These are phyloP conservation scores for Blastobotrys proliferans DNA, from an alignment of 1,139 yeast species.

Conservation along the genomic window DNA sequence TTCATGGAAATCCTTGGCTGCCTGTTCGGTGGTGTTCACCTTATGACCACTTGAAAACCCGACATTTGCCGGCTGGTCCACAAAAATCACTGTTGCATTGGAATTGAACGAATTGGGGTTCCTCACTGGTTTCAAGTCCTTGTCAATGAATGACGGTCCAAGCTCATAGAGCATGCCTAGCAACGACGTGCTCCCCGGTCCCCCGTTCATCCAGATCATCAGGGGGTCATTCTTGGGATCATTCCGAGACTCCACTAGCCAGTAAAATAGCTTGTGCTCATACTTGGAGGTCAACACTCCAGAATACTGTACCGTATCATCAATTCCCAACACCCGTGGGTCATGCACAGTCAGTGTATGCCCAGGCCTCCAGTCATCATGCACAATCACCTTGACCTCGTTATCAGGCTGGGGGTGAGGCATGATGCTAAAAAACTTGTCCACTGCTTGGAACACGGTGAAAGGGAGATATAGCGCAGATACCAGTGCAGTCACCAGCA, in stretches of 20 bases:
- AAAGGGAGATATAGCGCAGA: no score
- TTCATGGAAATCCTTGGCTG: constrained; percentile 90
- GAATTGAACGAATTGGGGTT: constrained; percentile 86
- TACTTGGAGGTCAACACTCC: constrained; percentile 54
- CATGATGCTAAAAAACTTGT: no score
- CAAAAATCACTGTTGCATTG: constrained; percentile 84
- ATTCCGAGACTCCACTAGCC: constrained; percentile 88
- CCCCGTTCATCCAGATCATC: constrained; percentile 85
- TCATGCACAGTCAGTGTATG: no score
- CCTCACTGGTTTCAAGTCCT: constrained; percentile 61
- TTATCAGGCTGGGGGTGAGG: no score
- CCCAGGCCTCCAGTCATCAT: no score
- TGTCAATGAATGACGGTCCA: constrained; percentile 75
- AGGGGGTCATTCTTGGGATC: constrained; percentile 85
- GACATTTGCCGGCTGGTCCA: constrained; percentile 93
- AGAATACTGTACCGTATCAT: constrained; percentile 34
- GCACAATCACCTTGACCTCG: no score
- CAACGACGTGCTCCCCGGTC: constrained; percentile 87
- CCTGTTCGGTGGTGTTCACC: constrained; percentile 48
- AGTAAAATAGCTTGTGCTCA: constrained; percentile 75
- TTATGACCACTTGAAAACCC: constrained; percentile 66
- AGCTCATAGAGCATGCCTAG: constrained; percentile 90
- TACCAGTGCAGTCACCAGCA: no score
- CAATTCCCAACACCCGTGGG: constrained; percentile 31
- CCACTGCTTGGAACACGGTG: no score